Conservation (phyloP, 164 flowering plant genomes). For the Macadamia integrifolia region DNA sequence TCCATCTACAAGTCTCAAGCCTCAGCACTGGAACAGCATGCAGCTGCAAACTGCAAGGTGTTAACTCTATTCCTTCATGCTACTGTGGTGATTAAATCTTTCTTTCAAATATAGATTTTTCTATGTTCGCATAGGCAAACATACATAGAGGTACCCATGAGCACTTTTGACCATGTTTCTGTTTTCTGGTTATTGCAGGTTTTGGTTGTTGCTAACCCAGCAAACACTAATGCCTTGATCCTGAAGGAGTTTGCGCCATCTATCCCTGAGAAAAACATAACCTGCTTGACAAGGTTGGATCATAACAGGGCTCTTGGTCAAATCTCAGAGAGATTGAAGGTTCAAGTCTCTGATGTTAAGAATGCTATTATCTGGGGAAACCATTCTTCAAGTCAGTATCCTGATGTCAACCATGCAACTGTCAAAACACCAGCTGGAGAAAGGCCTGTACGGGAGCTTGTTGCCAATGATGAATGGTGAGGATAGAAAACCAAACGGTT, state of each 20-base stretch:
- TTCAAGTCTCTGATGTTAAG: slow-evolving; percentile 87
- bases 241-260: slow-evolving; percentile 88
- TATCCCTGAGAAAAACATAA: slow-evolving; percentile 63
- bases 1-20: slow-evolving; percentile 97
- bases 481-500: background rate
- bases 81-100: too few species aligned
- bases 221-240: slow-evolving; percentile 98
- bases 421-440: slow-evolving; percentile 76
- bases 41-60: slow-evolving; percentile 99
- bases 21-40: slow-evolving; percentile 88
- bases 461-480: slow-evolving; percentile 88
- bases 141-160: background rate
- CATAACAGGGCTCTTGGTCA: slow-evolving; percentile 99
- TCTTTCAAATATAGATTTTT: too few species aligned
- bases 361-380: slow-evolving; percentile 98
- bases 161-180: background rate
- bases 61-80: background rate
- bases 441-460: slow-evolving; percentile 80
- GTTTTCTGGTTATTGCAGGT: slow-evolving; percentile 45
- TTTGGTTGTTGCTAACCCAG: slow-evolving; percentile 97
- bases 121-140: background rate
- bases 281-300: slow-evolving; percentile 89
- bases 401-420: slow-evolving; percentile 54
- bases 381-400: slow-evolving; percentile 89
- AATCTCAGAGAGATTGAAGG: slow-evolving; percentile 84